These are phyloP conservation scores for Meripilus lineatus DNA, from an alignment of 1,284 basidiomycete genomes.

Conservation along the genomic window DNA sequence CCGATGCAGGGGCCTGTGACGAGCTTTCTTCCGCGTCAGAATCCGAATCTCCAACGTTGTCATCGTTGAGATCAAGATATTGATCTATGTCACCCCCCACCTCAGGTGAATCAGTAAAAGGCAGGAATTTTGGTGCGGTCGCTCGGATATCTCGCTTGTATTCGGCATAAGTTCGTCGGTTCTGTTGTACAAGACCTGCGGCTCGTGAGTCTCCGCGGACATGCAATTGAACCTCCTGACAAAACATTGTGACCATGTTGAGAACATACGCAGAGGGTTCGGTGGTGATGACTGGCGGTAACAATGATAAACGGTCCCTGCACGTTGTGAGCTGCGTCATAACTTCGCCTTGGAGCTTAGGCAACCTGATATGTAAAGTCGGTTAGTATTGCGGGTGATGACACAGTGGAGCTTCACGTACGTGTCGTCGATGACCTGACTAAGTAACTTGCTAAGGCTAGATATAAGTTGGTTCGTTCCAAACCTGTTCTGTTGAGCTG, in stretches of 20 bases:
- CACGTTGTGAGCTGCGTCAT: slow-evolving; percentile 32
- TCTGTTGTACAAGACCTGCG: slow-evolving; percentile 33
- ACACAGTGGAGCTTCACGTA: slow-evolving; percentile 24
- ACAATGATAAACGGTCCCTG: slow-evolving; percentile 28
- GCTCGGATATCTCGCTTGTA: slow-evolving; percentile 33
- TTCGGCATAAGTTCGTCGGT: slow-evolving; percentile 26
- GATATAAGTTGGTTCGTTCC: slow-evolving; percentile 53
- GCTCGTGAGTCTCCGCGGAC: slow-evolving; percentile 32
- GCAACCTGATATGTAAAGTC: slow-evolving; percentile 30
- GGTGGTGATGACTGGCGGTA: slow-evolving; percentile 36
- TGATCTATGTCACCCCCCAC: too few relatives aligned
- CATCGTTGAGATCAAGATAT: slow-evolving; percentile 6
- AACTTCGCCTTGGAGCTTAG: slow-evolving; percentile 32
- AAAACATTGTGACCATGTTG: slow-evolving; percentile 41
- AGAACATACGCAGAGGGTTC: slow-evolving; percentile 46
- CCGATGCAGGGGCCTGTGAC: not conserved
- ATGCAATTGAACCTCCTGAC: slow-evolving; percentile 28
- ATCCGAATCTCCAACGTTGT: too few relatives aligned
- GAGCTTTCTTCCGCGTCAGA: too few relatives aligned
- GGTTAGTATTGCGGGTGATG: not conserved
- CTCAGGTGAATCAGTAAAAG: not conserved
- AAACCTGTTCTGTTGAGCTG: slow-evolving; percentile 41
- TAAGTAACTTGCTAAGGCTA: slow-evolving; percentile 47
- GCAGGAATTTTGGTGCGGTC: slow-evolving; percentile 13
- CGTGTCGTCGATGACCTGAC: slow-evolving; percentile 47